Percentiles rank a stretch among this genome's conserved stretches.
Evolutionary conservation across 1,284 basidiomycete species (phyloP).

Genomic region (Cronartium quercuum): DNA sequence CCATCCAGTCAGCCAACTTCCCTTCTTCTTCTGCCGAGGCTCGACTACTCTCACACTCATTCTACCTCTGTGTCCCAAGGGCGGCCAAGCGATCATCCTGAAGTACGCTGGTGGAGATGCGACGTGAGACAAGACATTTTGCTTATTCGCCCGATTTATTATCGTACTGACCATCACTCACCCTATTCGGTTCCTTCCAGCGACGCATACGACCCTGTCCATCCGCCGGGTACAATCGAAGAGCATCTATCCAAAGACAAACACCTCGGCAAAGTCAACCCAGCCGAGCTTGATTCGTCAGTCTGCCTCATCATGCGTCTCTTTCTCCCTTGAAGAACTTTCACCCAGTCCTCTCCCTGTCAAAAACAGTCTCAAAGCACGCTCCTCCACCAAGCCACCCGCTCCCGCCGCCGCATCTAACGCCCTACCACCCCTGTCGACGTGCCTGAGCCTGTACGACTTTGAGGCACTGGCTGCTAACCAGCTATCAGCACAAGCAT

Average conservation of each 20-base stretch:
- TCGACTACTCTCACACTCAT: background rate
- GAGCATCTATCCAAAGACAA: slow-evolving; percentile 71
- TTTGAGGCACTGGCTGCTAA: slow-evolving; percentile 75
- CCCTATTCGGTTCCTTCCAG: background rate
- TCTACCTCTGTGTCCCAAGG: slow-evolving; percentile 5
- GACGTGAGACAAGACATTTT: slow-evolving; percentile 2
- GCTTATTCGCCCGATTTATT: background rate
- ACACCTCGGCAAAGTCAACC: slow-evolving; percentile 66
- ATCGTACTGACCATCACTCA: background rate
- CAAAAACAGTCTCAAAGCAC: too few species aligned
- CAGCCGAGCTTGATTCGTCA: slow-evolving; percentile 58
- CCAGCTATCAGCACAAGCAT: slow-evolving; percentile 70
- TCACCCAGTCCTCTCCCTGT: too few species aligned
- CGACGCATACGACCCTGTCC: slow-evolving; percentile 57
- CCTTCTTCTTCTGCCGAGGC: background rate
- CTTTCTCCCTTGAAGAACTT: background rate
- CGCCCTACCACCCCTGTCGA: slow-evolving; percentile 39
- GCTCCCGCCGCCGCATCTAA: background rate
- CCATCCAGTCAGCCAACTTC: slow-evolving; percentile 15
- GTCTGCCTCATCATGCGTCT: slow-evolving; percentile 9
- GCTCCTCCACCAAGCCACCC: background rate
- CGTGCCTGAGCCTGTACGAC: slow-evolving; percentile 60
- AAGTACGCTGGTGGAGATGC: slow-evolving; percentile 36
- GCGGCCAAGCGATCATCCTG: slow-evolving; percentile 28
- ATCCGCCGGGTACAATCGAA: slow-evolving; percentile 78